A percentile compares a stretch with the other conserved stretches of the same genome.
Evolutionary conservation across 2,329 filamentous ascomycete species (phyloP).

Genomic region (Colletotrichum kahawae): DNA sequence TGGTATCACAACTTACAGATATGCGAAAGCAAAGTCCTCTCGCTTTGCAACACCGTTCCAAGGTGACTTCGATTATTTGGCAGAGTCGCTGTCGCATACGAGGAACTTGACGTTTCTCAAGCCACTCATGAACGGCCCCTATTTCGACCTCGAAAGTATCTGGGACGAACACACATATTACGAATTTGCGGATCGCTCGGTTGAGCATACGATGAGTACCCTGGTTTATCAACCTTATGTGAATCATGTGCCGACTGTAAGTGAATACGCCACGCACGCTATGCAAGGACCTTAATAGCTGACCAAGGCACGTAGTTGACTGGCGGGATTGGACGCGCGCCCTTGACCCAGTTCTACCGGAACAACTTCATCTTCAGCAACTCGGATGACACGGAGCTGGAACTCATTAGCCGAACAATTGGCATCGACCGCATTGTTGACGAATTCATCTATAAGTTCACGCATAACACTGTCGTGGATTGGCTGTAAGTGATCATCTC

Average conservation of each 20-base stretch:
- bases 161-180: conserved; percentile 80
- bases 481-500: not conserved
- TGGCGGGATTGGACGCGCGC: conserved; percentile 70
- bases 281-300: not conserved
- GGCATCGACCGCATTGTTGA: conserved; percentile 75
- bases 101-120: conserved; percentile 70
- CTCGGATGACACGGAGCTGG: conserved; percentile 67
- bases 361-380: conserved; percentile 59
- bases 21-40: conserved; percentile 29
- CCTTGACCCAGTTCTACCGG: conserved; percentile 71
- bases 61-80: conserved; percentile 52
- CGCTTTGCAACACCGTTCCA: conserved; percentile 54
- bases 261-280: not conserved
- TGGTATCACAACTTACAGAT: not conserved
- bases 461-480: conserved; percentile 55
- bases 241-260: not conserved
- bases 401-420: conserved; percentile 73
- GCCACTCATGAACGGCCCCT: conserved; percentile 63
- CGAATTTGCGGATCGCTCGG: conserved; percentile 73
- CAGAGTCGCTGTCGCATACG: conserved; percentile 68
- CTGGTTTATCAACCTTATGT: conserved; percentile 63
- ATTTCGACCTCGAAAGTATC: conserved; percentile 75
- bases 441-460: conserved; percentile 71
- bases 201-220: conserved; percentile 76
- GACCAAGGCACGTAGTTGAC: conserved; percentile 47